A percentile compares a stretch with the other conserved stretches of the same genome.
These are phyloP conservation scores for Hericium alpestre DNA, from an alignment of 768 basidiomycete genomes.

Conservation along the genomic window DNA sequence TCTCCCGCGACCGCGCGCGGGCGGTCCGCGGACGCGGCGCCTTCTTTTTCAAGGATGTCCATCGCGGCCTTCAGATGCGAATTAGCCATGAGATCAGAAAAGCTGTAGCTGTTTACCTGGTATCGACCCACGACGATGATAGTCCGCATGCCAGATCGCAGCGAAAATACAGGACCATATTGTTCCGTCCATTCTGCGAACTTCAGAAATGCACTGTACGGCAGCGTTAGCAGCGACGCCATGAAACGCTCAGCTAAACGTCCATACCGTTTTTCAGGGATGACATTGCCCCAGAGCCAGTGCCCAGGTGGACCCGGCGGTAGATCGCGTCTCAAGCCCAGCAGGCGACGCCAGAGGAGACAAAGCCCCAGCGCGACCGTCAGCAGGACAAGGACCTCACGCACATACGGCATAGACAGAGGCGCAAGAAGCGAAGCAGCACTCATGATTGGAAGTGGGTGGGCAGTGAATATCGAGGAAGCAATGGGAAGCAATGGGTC, in stretches of 20 bases:
- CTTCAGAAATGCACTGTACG: not conserved
- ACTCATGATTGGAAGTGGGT: too few species aligned
- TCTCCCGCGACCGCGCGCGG: slow-evolving; percentile 25
- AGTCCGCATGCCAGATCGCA: slow-evolving; percentile 36
- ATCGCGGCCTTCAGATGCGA: slow-evolving; percentile 19
- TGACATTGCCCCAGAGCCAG: slow-evolving; percentile 1
- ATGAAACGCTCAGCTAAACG: not conserved
- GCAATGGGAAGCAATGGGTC: too few species aligned
- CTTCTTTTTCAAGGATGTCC: slow-evolving; percentile 32
- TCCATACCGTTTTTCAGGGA: not conserved
- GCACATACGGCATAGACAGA: not conserved
- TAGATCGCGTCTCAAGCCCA: not conserved
- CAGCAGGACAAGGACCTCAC: not conserved
- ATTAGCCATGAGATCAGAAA: not conserved
- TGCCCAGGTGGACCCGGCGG: slow-evolving; percentile 6
- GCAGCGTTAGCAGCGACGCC: not conserved
- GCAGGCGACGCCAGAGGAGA: not conserved
- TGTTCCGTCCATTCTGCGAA: slow-evolving; percentile 44
- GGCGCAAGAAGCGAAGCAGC: not conserved
- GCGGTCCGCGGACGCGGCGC: slow-evolving; percentile 23
- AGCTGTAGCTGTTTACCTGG: slow-evolving; percentile 6
- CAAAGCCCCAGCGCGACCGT: not conserved
- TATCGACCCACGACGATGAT: slow-evolving; percentile 37
- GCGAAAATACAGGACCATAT: slow-evolving; percentile 51
- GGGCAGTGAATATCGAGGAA: too few species aligned